phyloP scores from a whole-genome alignment of 2,329 filamentous ascomycete genomes.

The Colletotrichum falcatum region DNA sequence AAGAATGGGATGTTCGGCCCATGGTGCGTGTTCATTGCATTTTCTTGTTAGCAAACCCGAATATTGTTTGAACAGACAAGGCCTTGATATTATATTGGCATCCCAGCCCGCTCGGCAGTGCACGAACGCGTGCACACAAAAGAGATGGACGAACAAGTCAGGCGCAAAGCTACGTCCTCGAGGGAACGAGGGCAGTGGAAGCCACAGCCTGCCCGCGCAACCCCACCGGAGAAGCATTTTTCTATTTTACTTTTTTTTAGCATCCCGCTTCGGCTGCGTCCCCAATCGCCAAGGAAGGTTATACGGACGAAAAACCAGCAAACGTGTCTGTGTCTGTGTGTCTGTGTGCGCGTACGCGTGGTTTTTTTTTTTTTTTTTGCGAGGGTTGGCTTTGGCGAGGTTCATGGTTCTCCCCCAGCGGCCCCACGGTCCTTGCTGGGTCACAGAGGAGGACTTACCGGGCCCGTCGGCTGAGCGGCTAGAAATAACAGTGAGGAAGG shows the following conservation, averaged over 20 bases:
- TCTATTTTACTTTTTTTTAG: no score
- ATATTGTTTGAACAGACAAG: neutral
- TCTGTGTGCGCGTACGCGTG: neutral
- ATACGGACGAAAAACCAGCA: neutral
- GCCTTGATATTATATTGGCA: neutral
- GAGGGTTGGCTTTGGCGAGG: neutral
- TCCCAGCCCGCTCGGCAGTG: constrained; percentile 12
- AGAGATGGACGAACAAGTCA: neutral
- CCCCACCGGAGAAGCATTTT: constrained; percentile 37
- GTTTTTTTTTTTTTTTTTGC: no score
- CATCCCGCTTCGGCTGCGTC: neutral
- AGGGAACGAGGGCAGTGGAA: neutral
- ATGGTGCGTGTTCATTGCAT: neutral
- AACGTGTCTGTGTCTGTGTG: neutral
- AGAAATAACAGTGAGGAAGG: neutral
- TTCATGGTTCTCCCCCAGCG: neutral
- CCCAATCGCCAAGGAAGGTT: constrained; percentile 10
- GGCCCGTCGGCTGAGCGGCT: neutral
- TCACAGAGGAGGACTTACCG: constrained; percentile 2
- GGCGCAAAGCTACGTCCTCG: constrained; percentile 15
- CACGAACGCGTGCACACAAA: neutral
- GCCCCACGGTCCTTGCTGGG: neutral
- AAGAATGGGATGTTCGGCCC: neutral
- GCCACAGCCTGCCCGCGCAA: neutral
- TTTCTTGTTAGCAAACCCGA: no score